phyloP scores from a whole-genome alignment of 345 rosid species.

The Bruguiera gymnorhiza region DNA sequence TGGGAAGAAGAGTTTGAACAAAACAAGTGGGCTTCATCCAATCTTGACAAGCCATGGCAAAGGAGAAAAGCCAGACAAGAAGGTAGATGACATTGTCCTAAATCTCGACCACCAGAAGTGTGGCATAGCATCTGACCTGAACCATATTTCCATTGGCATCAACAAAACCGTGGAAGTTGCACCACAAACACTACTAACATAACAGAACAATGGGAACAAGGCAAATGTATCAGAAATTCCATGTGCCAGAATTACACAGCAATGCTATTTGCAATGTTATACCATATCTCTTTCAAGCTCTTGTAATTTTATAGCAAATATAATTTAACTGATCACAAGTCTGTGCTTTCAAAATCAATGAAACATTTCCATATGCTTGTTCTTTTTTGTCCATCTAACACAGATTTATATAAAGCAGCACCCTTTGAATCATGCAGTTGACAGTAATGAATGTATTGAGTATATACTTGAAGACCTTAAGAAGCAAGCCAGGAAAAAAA shows the following conservation, averaged over 20 bases:
- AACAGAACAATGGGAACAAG: not conserved
- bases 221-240: not conserved
- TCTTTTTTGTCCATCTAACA: not conserved
- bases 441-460: not conserved
- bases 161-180: not conserved
- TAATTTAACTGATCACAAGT: no score
- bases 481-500: not conserved
- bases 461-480: not conserved
- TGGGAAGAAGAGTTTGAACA: conserved; percentile 80
- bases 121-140: not conserved
- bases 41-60: conserved; percentile 87
- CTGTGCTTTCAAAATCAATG: not conserved
- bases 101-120: not conserved
- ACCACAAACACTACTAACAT: not conserved
- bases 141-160: not conserved
- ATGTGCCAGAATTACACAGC: no score
- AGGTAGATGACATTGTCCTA: conserved; percentile 20
- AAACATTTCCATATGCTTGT: not conserved
- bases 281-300: no score
- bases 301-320: no score
- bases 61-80: conserved; percentile 68
- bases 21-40: conserved; percentile 54
- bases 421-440: no score
- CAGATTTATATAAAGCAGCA: not conserved
- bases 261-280: not conserved